phyloP scores from a whole-genome alignment of 257 asterid genomes.

The Cordia subcordata region DNA sequence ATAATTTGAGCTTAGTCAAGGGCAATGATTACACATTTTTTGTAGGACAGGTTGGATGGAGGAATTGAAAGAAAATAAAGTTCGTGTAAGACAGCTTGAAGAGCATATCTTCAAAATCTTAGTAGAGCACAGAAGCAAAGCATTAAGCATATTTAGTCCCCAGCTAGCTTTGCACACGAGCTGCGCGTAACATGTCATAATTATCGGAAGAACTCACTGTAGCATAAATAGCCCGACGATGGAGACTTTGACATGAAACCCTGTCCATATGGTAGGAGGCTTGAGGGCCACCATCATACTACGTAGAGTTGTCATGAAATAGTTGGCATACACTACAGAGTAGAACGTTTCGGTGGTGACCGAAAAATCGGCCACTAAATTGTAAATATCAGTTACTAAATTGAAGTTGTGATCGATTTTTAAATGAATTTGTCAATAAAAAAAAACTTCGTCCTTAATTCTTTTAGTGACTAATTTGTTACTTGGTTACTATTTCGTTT shows the following conservation, averaged over 20 bases:
- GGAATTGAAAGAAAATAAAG: background rate
- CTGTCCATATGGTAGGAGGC: background rate
- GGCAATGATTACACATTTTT: constrained; percentile 18
- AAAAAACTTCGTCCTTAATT: too few relatives aligned
- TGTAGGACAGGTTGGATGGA: constrained; percentile 16
- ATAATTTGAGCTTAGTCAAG: constrained; percentile 19
- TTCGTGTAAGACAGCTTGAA: background rate
- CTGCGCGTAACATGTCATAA: background rate
- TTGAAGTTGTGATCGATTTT: too few relatives aligned
- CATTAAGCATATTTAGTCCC: background rate
- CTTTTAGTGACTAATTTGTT: too few relatives aligned
- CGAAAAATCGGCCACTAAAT: too few relatives aligned
- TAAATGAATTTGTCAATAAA: too few relatives aligned
- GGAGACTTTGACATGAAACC: background rate
- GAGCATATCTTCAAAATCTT: background rate
- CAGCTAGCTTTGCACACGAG: background rate
- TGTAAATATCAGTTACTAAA: too few relatives aligned
- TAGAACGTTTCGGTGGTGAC: too few relatives aligned
- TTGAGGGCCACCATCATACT: too few relatives aligned
- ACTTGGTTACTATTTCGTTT: too few relatives aligned
- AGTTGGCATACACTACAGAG: too few relatives aligned
- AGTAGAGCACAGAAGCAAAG: background rate
- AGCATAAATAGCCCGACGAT: background rate
- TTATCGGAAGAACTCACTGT: too few relatives aligned
- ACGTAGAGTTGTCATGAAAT: too few relatives aligned